Evolutionary conservation across 768 basidiomycete genomes (phyloP), one percentile per base, ranked within the genome.

Genomic region (Royoungia palumana): DNA sequence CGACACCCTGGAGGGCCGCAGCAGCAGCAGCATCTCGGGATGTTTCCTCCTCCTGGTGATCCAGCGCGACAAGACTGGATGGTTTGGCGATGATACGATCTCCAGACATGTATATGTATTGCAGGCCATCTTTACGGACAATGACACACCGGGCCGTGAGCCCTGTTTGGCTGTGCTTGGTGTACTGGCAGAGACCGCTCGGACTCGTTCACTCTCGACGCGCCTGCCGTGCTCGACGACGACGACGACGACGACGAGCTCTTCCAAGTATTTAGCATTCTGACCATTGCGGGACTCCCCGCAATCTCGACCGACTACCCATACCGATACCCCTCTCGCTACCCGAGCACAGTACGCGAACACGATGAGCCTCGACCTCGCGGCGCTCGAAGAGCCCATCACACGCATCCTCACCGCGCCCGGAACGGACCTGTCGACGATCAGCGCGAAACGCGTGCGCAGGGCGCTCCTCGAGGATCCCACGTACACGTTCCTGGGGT

Each of bases 371-470:
- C 72, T 79, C 60, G 75, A 84, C 61, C 70, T 82, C 40, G 58
- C 64, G 51, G 68, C 74, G 49, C 75, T 89, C 55, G 78, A 82
- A 66, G 75, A 77, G 12, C 75, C 72, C 50, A 85, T 93, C 62
- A 75, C 74, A 55, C 70, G 74, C 50, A 89, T 93, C 64, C 80
- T 93, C 44, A 75, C 80, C 25, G 83, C 85, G 17, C 90, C 90
- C 4, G 83, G 81, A 40, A 85, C 80, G 40, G 87, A 93, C 74
- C 76, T 93, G 59, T 53, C 74, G 39, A 87, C 85, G 39, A 89
- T 93, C 68, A 88, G 83, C 64, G 93, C 92, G 39, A 95, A 91
- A 72, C 83, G 83, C 69, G 91, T 96, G 59, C 82, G 94, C 55
- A 86, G 85, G 62, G 79, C 82, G 72, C 93, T 53, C 59, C 58